Conservation (phyloP, 495 filamentous ascomycete species). For the Trichoderma erinaceum region DNA sequence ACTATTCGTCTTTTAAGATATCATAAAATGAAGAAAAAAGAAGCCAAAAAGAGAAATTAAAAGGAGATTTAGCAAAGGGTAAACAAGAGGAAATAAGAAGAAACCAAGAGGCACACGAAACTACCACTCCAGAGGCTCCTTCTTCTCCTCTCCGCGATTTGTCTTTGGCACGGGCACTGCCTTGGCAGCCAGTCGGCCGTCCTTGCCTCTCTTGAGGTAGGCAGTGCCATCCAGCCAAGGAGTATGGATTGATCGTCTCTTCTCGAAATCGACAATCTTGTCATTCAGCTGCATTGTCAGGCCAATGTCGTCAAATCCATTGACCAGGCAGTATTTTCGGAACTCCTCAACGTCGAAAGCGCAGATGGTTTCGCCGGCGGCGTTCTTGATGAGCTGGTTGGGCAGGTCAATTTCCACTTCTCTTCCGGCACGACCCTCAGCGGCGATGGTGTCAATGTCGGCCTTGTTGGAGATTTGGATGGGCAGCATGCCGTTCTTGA, state of each 20-base stretch:
- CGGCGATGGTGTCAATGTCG: conserved; percentile 63
- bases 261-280: conserved; percentile 81
- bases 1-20: not conserved
- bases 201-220: conserved; percentile 67
- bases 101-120: not conserved
- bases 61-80: not conserved
- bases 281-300: conserved; percentile 86
- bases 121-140: conserved; percentile 89
- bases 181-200: conserved; percentile 68
- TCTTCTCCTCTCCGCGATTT: conserved; percentile 77
- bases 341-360: conserved; percentile 85
- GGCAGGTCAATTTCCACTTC: conserved; percentile 90
- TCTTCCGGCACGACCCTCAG: conserved; percentile 71
- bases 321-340: conserved; percentile 87
- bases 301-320: conserved; percentile 95
- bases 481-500: conserved; percentile 99
- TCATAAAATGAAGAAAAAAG: not conserved
- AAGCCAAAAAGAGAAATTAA: not conserved
- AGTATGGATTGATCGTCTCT: conserved; percentile 64
- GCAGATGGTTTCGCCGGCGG: conserved; percentile 62
- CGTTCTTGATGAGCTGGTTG: conserved; percentile 75
- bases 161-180: conserved; percentile 83
- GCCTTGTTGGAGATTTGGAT: conserved; percentile 63
- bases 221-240: conserved; percentile 90
- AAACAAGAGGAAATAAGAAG: not conserved